Base-by-base conservation (phyloP, 768 basidiomycete genomes). In the Fomitopsis pulvina region DNA sequence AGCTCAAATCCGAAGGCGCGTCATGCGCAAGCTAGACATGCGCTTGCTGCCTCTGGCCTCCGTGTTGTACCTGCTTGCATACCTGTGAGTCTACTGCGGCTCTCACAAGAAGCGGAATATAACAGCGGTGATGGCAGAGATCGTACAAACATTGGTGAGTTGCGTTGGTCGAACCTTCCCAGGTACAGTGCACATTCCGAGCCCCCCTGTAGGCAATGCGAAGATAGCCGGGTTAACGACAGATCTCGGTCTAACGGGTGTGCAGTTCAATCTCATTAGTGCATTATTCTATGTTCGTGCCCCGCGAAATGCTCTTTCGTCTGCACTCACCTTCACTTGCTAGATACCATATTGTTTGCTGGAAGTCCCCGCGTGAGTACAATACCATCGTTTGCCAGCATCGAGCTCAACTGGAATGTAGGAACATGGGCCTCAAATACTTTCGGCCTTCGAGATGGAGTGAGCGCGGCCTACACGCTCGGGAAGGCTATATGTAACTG, bases 291-390 rank as follows among this genome's bases (percentile, higher is more conserved):
- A 47, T 25, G 51, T 52, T 18, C 14, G 51, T 41, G 16, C 20
- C 11, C 24, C n/a, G 11, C n/a, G 16, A n/a, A 12, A 18, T 38
- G 11, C 20, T 10, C 12, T 20, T 4, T 34, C 9, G 18, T 21
- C 43, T 30, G 14, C 6, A 27, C 14, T 37, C 14, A 30, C 14
- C 24, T 32, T 37, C 11, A 18, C 26, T 40, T 20, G 12, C 7
- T 18, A 52, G 51, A 52, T 52, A 16, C 51, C 51, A 14, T 52
- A 52, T 26, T 52, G 51, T 41, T 41, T 41, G 25, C 41, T 52
- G 37, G 51, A 47, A 21, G 44, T 52, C 5, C 51, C 51, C 10
- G 46, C 51, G 51, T 52, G 20, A 34, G 51, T 47, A 21, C 8
- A 5, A 9, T 5, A 16, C 20, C 30, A 37, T 16, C 30, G 14